These are phyloP conservation scores for Populus euphratica DNA, from an alignment of 345 rosid species.

Conservation along the genomic window DNA sequence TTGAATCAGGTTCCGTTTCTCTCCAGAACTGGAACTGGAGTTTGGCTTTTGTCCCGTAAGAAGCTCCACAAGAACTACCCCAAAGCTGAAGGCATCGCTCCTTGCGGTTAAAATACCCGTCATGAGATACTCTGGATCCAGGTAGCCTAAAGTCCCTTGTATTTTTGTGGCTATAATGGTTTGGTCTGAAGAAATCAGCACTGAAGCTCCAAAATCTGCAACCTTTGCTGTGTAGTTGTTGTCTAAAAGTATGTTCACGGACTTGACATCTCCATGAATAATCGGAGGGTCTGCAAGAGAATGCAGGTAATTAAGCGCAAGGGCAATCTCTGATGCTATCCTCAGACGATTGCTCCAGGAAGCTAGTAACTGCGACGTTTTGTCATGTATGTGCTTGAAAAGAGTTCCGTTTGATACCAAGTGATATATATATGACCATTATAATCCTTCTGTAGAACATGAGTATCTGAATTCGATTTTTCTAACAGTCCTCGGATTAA, in stretches of 20 bases:
- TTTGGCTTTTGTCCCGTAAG: slow-evolving; percentile 16
- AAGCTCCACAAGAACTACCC: slow-evolving; percentile 35
- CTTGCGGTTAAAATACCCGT: slow-evolving; percentile 21
- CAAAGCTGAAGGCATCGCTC: slow-evolving; percentile 39
- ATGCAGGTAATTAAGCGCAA: slow-evolving; percentile 31
- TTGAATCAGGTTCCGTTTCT: too few relatives aligned
- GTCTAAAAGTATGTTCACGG: slow-evolving; percentile 33
- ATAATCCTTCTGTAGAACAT: too few relatives aligned
- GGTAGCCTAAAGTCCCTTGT: slow-evolving; percentile 33
- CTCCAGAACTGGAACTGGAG: neutral
- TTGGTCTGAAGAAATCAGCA: slow-evolving; percentile 16
- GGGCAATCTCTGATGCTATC: slow-evolving; percentile 23
- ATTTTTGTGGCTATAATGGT: neutral
- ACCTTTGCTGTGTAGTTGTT: slow-evolving; percentile 27
- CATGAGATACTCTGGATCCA: slow-evolving; percentile 36
- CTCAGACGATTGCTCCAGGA: slow-evolving; percentile 23
- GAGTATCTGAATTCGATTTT: too few relatives aligned
- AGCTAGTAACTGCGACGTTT: neutral
- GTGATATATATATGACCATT: too few relatives aligned
- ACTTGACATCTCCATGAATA: slow-evolving; percentile 37
- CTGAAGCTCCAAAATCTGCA: slow-evolving; percentile 37
- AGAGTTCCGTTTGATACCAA: slow-evolving; percentile 30
- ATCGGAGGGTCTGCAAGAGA: slow-evolving; percentile 33
- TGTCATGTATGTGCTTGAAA: slow-evolving; percentile 19
- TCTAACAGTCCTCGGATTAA: too few relatives aligned